Conservation (phyloP, 2,329 filamentous ascomycete genomes). For the Ophiostoma ips region DNA sequence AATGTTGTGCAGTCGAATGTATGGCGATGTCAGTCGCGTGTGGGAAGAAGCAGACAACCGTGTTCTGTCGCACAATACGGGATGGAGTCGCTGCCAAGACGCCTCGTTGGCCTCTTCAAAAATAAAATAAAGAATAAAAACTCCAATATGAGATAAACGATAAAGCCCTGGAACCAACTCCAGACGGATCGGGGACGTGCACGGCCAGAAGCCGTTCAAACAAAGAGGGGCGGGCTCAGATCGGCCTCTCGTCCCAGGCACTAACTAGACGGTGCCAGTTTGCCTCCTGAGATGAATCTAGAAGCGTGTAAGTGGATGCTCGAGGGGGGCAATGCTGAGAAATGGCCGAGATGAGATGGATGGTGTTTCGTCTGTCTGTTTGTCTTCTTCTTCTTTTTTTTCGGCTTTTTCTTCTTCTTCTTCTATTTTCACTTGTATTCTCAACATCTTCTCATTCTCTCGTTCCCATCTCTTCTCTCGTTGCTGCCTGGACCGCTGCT, state of each 20-base stretch:
- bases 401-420: no score
- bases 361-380: neutral
- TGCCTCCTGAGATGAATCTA: neutral
- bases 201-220: neutral
- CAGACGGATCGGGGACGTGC: neutral
- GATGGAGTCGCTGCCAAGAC: neutral
- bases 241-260: neutral
- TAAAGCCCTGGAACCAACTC: neutral
- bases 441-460: no score
- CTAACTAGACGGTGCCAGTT: neutral
- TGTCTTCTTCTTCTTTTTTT: neutral
- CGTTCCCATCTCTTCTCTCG: no score
- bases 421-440: no score
- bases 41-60: neutral
- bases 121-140: neutral
- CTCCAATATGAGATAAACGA: neutral
- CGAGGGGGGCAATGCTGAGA: neutral
- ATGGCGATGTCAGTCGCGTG: slow-evolving; percentile 2
- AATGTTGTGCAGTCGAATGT: neutral
- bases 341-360: no score
- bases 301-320: slow-evolving; percentile 5
- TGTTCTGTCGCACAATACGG: neutral
- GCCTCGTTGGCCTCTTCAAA: slow-evolving; percentile 9
- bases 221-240: neutral
- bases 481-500: no score